A percentile compares a stretch with the other conserved stretches of the same genome.
phyloP scores from a whole-genome alignment of 768 basidiomycete species.

The Chalciporus piperatus region DNA sequence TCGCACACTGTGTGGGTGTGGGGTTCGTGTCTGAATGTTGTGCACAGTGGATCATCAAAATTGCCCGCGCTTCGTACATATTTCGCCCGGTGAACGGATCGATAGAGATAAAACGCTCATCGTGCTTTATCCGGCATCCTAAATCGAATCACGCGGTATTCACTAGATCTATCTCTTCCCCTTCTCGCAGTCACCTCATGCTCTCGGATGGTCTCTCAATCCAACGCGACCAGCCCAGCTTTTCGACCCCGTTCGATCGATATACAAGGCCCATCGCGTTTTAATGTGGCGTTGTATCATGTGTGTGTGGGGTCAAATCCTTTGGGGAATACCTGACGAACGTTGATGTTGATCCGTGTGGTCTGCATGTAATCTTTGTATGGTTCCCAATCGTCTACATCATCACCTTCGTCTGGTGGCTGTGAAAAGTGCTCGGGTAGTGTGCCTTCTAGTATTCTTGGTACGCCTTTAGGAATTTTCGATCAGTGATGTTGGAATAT shows the following conservation, averaged over 20 bases:
- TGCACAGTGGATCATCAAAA: background rate
- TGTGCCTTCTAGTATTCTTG: conserved; percentile 80
- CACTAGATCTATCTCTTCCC: background rate
- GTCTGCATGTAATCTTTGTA: conserved; percentile 64
- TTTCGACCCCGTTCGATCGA: background rate
- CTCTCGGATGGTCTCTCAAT: background rate
- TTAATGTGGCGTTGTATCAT: conserved; percentile 1
- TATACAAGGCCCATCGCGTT: too few relatives aligned
- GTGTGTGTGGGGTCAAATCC: conserved; percentile 45
- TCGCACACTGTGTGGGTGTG: background rate
- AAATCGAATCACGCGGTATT: background rate
- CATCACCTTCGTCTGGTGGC: conserved; percentile 23
- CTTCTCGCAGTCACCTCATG: conserved; percentile 6
- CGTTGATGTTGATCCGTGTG: conserved; percentile 87
- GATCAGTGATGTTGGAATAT: background rate
- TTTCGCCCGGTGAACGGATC: conserved; percentile 11
- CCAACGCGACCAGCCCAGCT: background rate
- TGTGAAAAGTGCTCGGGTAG: conserved; percentile 58
- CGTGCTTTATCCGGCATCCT: background rate
- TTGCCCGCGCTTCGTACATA: background rate
- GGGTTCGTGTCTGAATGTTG: too few relatives aligned
- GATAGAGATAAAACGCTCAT: conserved; percentile 3
- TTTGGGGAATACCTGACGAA: conserved; percentile 83
- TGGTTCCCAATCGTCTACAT: conserved; percentile 48
- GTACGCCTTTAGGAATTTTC: conserved; percentile 55